Evolutionary conservation across 2,329 filamentous ascomycete genomes (phyloP).

Genomic region (Bertia moriformis): DNA sequence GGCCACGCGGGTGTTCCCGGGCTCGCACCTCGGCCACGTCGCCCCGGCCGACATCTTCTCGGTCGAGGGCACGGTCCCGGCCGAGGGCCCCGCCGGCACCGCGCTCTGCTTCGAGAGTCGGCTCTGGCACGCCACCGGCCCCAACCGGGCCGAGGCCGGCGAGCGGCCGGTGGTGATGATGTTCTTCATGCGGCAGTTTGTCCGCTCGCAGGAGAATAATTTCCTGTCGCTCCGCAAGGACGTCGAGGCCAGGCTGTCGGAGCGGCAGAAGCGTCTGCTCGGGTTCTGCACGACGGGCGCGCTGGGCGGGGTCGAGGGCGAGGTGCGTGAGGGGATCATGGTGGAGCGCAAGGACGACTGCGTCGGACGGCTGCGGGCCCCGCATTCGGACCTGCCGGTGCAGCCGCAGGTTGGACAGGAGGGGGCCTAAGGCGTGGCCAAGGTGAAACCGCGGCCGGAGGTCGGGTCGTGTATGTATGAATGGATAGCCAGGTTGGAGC

Average conservation of each 20-base stretch:
- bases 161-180: constrained; percentile 12
- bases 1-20: constrained; percentile 12
- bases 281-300: constrained; percentile 10
- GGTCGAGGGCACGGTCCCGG: constrained; percentile 9
- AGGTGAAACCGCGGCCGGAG: no score
- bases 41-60: constrained; percentile 9
- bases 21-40: constrained; percentile 8
- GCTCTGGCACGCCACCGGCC: constrained; percentile 13
- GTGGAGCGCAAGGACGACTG: no score
- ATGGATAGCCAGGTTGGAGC: no score
- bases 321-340: constrained; percentile 8
- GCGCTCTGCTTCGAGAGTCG: constrained; percentile 12
- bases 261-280: constrained; percentile 8
- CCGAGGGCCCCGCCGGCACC: constrained; percentile 11
- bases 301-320: constrained; percentile 9
- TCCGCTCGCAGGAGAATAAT: constrained; percentile 15
- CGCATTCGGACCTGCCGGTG: no score
- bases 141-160: constrained; percentile 7
- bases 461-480: no score
- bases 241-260: constrained; percentile 11
- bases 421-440: no score
- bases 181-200: constrained; percentile 14
- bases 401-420: no score
- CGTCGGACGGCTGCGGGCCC: no score
- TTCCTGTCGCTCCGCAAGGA: constrained; percentile 12